Evolutionary conservation across 108 stramenopile species (phyloP), one percentile per base, ranked within the genome.

Genomic region (Pseudonitzschia multiseries): DNA sequence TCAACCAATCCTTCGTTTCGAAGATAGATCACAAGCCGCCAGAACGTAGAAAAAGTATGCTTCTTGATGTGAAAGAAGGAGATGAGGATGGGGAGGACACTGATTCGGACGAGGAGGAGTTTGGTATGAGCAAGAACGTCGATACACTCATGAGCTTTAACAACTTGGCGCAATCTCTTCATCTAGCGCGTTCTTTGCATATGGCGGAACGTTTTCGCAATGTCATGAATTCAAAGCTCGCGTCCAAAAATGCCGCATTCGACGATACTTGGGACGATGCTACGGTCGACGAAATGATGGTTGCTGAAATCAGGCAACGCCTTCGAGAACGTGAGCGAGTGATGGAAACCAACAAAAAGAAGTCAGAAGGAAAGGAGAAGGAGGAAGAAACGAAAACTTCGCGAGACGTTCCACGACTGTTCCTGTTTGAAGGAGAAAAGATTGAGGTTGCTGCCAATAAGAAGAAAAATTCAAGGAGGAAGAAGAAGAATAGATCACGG

Each of bases 341-440:
- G 13, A 33, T 4, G n/a, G 61, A 62, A 29, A 64, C 21, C 15
- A 46, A 20, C n/a, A 29, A 65, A 33, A 44, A 60, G 0, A 79
- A 73, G 68, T 68, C 66, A 18, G 50, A 73, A 14, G 62, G 51
- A 15, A 70, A 36, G 29, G 24, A 51, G 15, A 50, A 32, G 48
- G 56, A 71, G 28, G 57, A 62, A 21, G 66, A 67, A 24, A 48
- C 2, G n/a, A 67, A 50, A 18, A 40, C 5, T 48, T 48, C 28
- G 0, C 24, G 48, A 29, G 46, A 67, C 18, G 66, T 73, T 53
- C 78, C 78, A 10, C 71, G 78, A 17, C 52, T 79, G 26, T 79
- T 69, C 52, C 48, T 79, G 46, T 79, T 79, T 48, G 78, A 79
- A 69, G 78, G 78, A 9, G 78, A 79, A 43, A 77, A 66, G 48